These are phyloP conservation scores for Yamadazyma nakazawae DNA, from an alignment of 805 yeast genomes.

Conservation along the genomic window DNA sequence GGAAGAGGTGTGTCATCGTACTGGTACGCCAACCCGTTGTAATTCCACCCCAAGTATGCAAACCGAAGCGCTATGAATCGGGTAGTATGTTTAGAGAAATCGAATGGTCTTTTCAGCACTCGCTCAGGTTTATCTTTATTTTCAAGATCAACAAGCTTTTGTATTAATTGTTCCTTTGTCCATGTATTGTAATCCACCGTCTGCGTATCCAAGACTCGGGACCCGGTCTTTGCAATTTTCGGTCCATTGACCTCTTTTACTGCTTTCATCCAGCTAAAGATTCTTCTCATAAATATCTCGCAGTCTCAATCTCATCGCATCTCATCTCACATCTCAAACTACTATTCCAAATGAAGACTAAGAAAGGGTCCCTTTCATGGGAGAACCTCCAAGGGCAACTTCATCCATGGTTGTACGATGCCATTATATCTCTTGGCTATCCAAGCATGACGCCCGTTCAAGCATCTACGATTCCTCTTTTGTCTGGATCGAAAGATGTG, in stretches of 20 bases:
- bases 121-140: slow-evolving; percentile 1
- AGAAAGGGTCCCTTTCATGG: slow-evolving; percentile 56
- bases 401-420: slow-evolving; percentile 69
- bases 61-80: slow-evolving; percentile 78
- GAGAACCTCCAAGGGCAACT: slow-evolving; percentile 48
- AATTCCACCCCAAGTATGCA: slow-evolving; percentile 92
- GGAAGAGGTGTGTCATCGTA: slow-evolving; percentile 72
- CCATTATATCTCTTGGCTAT: slow-evolving; percentile 72
- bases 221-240: not conserved
- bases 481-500: slow-evolving; percentile 84
- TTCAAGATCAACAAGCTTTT: slow-evolving; percentile 57
- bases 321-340: slow-evolving; percentile 3
- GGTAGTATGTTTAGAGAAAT: slow-evolving; percentile 57
- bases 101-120: slow-evolving; percentile 48
- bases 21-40: slow-evolving; percentile 86
- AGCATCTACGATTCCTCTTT: slow-evolving; percentile 87
- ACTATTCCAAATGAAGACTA: slow-evolving; percentile 18
- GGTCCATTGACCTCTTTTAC: not conserved
- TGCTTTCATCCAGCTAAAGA: not conserved
- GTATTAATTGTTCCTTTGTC: slow-evolving; percentile 64
- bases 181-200: slow-evolving; percentile 49
- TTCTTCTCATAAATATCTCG: slow-evolving; percentile 2
- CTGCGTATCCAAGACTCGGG: not conserved
- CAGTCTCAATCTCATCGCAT: not conserved
- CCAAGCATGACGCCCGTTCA: slow-evolving; percentile 93